Conservation (phyloP, 2,329 filamentous ascomycete species). For the Diplodia scrobiculata region DNA sequence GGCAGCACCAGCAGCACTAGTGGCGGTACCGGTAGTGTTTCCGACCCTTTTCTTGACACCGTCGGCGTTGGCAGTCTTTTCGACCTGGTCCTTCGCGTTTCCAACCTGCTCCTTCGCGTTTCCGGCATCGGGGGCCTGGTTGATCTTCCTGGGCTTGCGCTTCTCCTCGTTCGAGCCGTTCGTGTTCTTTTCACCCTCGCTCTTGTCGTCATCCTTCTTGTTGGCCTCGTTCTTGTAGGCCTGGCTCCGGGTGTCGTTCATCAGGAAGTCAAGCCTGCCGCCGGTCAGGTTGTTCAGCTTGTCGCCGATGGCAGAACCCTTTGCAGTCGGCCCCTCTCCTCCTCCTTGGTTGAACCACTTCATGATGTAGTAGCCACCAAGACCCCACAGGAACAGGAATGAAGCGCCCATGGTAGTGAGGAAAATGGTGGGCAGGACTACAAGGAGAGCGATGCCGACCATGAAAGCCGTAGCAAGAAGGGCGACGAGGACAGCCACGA, state of each 20-base stretch:
- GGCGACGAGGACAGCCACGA: constrained; percentile 55
- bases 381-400: constrained; percentile 68
- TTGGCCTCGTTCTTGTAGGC: not conserved
- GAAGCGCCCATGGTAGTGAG: constrained; percentile 64
- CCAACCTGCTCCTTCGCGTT: constrained; percentile 31
- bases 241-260: constrained; percentile 34
- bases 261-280: constrained; percentile 43
- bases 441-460: constrained; percentile 64
- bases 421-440: constrained; percentile 70
- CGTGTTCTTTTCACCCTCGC: constrained; percentile 5
- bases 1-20: constrained; percentile 31
- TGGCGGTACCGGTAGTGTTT: constrained; percentile 26
- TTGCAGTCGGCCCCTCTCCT: constrained; percentile 33
- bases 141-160: not conserved
- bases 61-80: constrained; percentile 30
- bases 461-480: constrained; percentile 67
- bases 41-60: constrained; percentile 25
- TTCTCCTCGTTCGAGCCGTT: constrained; percentile 5
- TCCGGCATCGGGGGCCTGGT: constrained; percentile 31
- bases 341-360: constrained; percentile 46
- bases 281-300: constrained; percentile 47
- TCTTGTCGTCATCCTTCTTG: constrained; percentile 16
- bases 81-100: constrained; percentile 1
- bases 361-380: constrained; percentile 60
- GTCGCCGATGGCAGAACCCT: constrained; percentile 46